phyloP scores from a whole-genome alignment of 1,284 basidiomycete genomes.

The Athelia sp. region DNA sequence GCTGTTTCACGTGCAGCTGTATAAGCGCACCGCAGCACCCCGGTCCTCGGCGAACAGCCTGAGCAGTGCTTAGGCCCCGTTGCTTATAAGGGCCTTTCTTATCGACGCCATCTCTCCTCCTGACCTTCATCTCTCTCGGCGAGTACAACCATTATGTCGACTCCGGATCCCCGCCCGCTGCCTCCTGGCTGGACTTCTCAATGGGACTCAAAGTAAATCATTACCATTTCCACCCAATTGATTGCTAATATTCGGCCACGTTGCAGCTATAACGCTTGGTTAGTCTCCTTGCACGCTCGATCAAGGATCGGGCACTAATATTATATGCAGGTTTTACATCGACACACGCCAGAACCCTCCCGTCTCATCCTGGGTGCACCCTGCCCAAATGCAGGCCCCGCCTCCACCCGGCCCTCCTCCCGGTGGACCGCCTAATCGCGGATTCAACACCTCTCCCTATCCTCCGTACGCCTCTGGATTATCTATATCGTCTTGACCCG shows the following conservation, averaged over 20 bases:
- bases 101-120: conserved; percentile 1
- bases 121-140: conserved; percentile 2
- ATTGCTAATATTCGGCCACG: conserved; percentile 12
- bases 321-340: conserved; percentile 77
- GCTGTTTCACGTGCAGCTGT: not conserved
- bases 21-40: not conserved
- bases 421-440: too few species aligned
- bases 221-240: conserved; percentile 14
- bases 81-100: not conserved
- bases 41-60: not conserved
- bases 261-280: conserved; percentile 65
- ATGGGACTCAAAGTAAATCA: conserved; percentile 60
- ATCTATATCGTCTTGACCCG: too few species aligned
- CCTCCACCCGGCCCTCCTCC: conserved; percentile 30
- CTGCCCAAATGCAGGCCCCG: conserved; percentile 43
- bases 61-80: too few species aligned
- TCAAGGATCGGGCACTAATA: conserved; percentile 1
- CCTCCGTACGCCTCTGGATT: conserved; percentile 4
- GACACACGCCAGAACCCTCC: conserved; percentile 57
- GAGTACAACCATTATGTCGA: too few species aligned
- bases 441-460: conserved; percentile 26
- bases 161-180: conserved; percentile 59
- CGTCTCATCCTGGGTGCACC: conserved; percentile 62
- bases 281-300: conserved; percentile 17
- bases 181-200: conserved; percentile 69